Base-by-base conservation (phyloP, 1,139 yeast genomes). In the Nadsonia commutata region DNA sequence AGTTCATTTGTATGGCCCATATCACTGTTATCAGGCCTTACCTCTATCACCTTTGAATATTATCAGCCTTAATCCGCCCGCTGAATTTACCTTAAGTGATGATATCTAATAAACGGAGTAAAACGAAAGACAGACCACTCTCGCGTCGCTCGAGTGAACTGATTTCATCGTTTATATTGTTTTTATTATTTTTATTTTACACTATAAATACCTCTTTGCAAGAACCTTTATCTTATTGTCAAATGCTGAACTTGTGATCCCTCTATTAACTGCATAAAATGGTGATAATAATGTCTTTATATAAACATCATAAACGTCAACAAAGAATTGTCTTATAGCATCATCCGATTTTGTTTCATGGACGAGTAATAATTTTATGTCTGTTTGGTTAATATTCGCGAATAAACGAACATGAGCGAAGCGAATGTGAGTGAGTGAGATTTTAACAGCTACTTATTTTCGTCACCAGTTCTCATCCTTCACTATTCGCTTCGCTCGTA, bases 231-330 rank as follows among this genome's bases (percentile, higher is more conserved):
- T 80, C 53, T 78, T 76, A 49, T 75, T 61, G 62, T 90, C 96
- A 60, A 90, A 90, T 20, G 72, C 76, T 0, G 81, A 77, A 40
- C 83, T 78, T 23, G 73, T 68, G 31, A 90, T 83, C 1, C 88
- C 79, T 49, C 78, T 81, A 55, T 84, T 82, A 38, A 78, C 74
- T 43, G 72, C 68, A 58, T 86, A 90, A 56, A 90, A 90, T 1
- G 98, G 98, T 51, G 82, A 84, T 66, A 90, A 65, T 42, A 84
- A 61, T 17, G 90, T 77, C 63, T 88, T 90, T 31, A 83, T 86
- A 54, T 88, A 90, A 42, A 88, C 65, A 53, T 90, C 98, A 60
- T 88, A 83, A 16, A 83, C 72, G 48, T 88, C 97, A 42, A 72
- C 70, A 59, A 86, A 85, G 58, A 90, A 88, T 56, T 81, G 93